Evolutionary conservation across 2,329 filamentous ascomycete genomes (phyloP).

Genomic region (Lachnellula cervina): DNA sequence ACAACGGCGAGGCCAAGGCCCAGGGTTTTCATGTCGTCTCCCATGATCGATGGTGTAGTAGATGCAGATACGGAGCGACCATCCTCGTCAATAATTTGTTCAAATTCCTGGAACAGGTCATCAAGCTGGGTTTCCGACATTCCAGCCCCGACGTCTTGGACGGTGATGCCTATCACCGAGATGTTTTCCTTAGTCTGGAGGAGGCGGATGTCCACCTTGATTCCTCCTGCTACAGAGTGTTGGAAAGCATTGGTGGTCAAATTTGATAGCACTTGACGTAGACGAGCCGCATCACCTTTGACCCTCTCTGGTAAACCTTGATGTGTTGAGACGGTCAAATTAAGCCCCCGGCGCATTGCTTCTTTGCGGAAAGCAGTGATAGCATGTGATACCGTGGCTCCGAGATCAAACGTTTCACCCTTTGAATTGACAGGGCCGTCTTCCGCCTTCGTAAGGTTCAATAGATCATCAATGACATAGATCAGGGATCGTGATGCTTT

Average conservation of each 20-base stretch:
- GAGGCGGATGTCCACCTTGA: slow-evolving; percentile 22
- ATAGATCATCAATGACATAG: slow-evolving; percentile 19
- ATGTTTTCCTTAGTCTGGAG: slow-evolving; percentile 8
- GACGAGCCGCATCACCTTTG: slow-evolving; percentile 18
- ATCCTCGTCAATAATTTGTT: slow-evolving; percentile 20
- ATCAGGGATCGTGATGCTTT: slow-evolving; percentile 19
- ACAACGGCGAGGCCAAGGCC: slow-evolving; percentile 20
- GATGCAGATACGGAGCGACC: slow-evolving; percentile 6
- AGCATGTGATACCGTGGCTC: slow-evolving; percentile 12
- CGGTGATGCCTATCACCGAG: slow-evolving; percentile 16
- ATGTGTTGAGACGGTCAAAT: slow-evolving; percentile 17
- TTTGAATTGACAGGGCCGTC: slow-evolving; percentile 5
- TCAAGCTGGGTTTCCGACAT: slow-evolving; percentile 24
- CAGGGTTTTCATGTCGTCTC: slow-evolving; percentile 1
- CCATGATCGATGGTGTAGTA: background rate
- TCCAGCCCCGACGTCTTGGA: slow-evolving; percentile 22
- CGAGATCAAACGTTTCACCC: slow-evolving; percentile 19
- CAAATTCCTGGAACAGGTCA: slow-evolving; percentile 23
- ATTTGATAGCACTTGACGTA: slow-evolving; percentile 21
- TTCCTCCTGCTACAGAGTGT: slow-evolving; percentile 14
- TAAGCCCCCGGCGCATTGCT: slow-evolving; percentile 18
- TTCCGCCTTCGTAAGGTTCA: slow-evolving; percentile 21
- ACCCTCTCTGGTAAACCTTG: slow-evolving; percentile 20
- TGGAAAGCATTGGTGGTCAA: slow-evolving; percentile 23
- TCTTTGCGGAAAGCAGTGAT: slow-evolving; percentile 17